Percentiles rank a stretch among this genome's conserved stretches.
Evolutionary conservation across 192 early-diverging fungal species (phyloP).

Genomic region (Backusella psychrophila): DNA sequence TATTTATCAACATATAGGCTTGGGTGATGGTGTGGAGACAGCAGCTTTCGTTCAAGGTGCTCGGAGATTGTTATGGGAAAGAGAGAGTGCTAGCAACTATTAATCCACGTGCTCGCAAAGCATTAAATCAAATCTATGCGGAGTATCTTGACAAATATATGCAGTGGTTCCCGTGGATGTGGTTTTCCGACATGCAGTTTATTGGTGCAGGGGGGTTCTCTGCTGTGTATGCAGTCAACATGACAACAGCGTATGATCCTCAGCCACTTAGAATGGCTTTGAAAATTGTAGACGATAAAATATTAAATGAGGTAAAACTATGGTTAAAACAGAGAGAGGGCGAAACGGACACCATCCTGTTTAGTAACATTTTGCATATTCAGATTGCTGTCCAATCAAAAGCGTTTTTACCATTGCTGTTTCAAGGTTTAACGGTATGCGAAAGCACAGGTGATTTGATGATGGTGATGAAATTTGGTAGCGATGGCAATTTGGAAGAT

Average conservation of each 20-base stretch:
- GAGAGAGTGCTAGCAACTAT: constrained; percentile 18
- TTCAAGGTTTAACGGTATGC: constrained; percentile 39
- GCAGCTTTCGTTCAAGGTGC: constrained; percentile 21
- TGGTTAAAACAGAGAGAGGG: not conserved
- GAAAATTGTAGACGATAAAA: constrained; percentile 35
- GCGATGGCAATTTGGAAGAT: constrained; percentile 33
- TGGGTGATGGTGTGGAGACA: constrained; percentile 36
- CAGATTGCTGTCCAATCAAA: constrained; percentile 32
- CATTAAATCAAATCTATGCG: constrained; percentile 25
- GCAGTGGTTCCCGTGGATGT: constrained; percentile 37
- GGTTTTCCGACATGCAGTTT: constrained; percentile 37
- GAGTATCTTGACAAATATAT: constrained; percentile 31
- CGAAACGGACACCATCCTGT: not conserved
- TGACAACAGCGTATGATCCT: constrained; percentile 23
- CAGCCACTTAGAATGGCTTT: constrained; percentile 22
- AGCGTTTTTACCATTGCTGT: constrained; percentile 29
- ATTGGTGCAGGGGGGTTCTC: constrained; percentile 36
- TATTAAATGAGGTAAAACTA: constrained; percentile 33
- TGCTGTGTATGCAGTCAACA: constrained; percentile 28
- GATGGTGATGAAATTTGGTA: constrained; percentile 41
- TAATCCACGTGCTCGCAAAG: constrained; percentile 26
- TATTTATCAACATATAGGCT: constrained; percentile 11
- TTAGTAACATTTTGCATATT: not conserved
- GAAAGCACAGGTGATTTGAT: constrained; percentile 38
- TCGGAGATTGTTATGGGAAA: constrained; percentile 16